These are phyloP conservation scores for Suaeda aralocaspica DNA, from an alignment of 148 eudicot genomes.

Conservation along the genomic window DNA sequence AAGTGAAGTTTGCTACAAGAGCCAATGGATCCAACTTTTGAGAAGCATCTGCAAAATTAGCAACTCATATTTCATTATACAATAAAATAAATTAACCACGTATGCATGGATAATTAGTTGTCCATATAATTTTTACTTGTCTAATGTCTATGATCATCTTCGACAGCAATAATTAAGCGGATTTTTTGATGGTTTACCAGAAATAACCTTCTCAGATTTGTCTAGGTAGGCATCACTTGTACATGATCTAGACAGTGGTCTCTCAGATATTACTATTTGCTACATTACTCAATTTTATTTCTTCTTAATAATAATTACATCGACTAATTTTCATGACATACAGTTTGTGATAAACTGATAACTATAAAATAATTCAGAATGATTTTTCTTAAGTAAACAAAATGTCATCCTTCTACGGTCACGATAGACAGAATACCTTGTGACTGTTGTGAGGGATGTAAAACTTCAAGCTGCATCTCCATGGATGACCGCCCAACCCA, in stretches of 20 bases:
- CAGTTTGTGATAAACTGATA: not conserved
- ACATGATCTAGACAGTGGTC: not conserved
- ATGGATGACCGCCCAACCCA: slow-evolving; percentile 96
- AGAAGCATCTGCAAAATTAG: slow-evolving; percentile 37
- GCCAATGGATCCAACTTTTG: slow-evolving; percentile 45
- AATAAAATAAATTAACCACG: not conserved
- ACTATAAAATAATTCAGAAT: not conserved
- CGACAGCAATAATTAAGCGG: not conserved
- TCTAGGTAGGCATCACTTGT: not conserved
- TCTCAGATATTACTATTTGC: not conserved
- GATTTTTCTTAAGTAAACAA: not conserved
- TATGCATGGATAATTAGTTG: no score
- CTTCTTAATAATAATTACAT: not conserved
- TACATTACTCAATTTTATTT: not conserved
- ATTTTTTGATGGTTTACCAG: not conserved
- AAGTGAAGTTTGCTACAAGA: slow-evolving; percentile 88
- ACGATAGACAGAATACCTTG: slow-evolving; percentile 39
- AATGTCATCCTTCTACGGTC: not conserved
- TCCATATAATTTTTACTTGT: no score
- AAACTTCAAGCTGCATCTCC: slow-evolving; percentile 87
- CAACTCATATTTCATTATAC: not conserved
- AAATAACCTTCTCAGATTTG: not conserved
- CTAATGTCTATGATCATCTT: not conserved
- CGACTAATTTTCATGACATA: not conserved
- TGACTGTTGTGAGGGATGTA: slow-evolving; percentile 45